Conservation (phyloP, 2,329 filamentous ascomycete genomes). For the Curvularia eragrostidis region DNA sequence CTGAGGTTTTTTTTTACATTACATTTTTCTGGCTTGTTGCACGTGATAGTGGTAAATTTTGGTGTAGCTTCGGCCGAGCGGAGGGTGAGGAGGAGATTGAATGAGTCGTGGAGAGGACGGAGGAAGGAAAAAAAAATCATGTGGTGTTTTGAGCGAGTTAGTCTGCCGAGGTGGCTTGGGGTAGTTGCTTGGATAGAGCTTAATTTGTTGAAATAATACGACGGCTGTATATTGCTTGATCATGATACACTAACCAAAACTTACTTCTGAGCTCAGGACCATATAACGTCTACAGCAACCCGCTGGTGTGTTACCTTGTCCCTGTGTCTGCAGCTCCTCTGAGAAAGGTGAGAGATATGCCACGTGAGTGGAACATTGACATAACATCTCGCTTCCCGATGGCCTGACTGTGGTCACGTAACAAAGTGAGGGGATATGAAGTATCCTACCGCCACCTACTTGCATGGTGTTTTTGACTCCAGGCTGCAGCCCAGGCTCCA, state of each 20-base stretch:
- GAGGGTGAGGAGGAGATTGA: not conserved
- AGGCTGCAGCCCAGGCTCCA: not conserved
- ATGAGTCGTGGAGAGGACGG: not conserved
- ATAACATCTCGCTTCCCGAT: not conserved
- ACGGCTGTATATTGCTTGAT: not conserved
- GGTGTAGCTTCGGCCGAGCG: not conserved
- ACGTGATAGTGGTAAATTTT: not conserved
- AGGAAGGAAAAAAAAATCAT: not conserved
- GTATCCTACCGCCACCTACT: not conserved
- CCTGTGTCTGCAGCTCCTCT: not conserved
- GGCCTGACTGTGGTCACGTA: not conserved
- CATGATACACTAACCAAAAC: not conserved
- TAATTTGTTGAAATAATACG: not conserved
- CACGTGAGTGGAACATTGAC: not conserved
- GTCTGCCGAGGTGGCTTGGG: not conserved
- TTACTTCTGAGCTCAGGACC: not conserved
- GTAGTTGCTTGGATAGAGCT: not conserved
- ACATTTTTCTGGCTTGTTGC: not conserved
- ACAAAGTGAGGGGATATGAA: not conserved
- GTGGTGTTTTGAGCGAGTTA: not conserved
- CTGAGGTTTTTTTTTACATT: not conserved
- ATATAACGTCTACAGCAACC: not conserved
- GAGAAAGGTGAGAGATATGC: not conserved
- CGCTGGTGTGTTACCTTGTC: not conserved
- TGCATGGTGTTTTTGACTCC: not conserved